Percentiles rank a stretch among this genome's conserved stretches.
phyloP scores from a whole-genome alignment of 75 land plant genomes.

The Sequoia sempervirens region DNA sequence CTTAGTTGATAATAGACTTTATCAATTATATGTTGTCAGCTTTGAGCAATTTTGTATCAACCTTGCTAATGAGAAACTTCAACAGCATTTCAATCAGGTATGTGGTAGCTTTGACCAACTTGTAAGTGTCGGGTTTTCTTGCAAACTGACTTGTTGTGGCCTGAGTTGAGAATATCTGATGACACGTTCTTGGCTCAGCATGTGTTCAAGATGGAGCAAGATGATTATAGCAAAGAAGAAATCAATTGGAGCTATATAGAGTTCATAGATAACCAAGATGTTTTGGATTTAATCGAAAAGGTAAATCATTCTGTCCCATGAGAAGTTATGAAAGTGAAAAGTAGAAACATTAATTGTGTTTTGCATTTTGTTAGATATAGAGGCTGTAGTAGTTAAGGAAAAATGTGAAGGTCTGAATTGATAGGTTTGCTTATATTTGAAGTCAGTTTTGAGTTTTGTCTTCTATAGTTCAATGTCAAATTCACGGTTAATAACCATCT shows the following conservation, averaged over 20 bases:
- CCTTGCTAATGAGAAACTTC: constrained; percentile 76
- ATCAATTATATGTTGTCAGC: constrained; percentile 28
- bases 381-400: neutral
- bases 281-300: constrained; percentile 86
- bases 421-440: neutral
- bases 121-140: neutral
- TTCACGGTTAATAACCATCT: neutral
- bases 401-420: neutral
- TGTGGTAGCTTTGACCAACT: no score
- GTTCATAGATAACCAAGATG: constrained; percentile 86
- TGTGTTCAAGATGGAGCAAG: constrained; percentile 94
- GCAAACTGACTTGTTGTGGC: neutral
- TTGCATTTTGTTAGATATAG: neutral
- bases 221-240: constrained; percentile 70
- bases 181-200: constrained; percentile 44
- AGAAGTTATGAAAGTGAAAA: neutral
- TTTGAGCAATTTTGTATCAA: constrained; percentile 85
- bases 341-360: neutral
- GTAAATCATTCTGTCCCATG: constrained; percentile 16
- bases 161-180: neutral
- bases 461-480: neutral
- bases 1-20: neutral
- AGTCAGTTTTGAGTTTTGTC: neutral
- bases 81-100: constrained; percentile 83
- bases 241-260: constrained; percentile 92